Base-by-base conservation (phyloP, 2,329 filamentous ascomycete species). In the Talaromyces marneffei region DNA sequence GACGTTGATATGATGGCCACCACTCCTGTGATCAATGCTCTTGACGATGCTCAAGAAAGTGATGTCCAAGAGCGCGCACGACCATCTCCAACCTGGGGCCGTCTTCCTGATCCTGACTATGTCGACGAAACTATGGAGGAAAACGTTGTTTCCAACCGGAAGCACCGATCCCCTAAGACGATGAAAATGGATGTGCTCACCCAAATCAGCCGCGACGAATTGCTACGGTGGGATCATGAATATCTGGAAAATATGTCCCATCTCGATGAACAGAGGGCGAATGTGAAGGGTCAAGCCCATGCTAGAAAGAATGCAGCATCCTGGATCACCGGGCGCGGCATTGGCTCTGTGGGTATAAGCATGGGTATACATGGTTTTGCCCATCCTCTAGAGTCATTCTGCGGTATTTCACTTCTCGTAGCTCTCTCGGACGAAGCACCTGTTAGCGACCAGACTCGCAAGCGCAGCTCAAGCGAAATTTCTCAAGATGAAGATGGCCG, bases 291-390 rank as follows among this genome's bases (percentile, higher is more conserved):
- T 14, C 65, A 72, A 12, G 70, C 72, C 0, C 75, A 81, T 44
- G 84, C 85, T 2, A 88, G 84, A 72, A 84, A 82, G 68, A 88
- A 87, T 62, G 87, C 86, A 0, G 79, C 80, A 10, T 79, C 82
- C 66, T 88, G 83, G 78, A 79, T 89, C 3, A 79, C 83, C 62
- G 83, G 82, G 4, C 70, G 75, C 53, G 85, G 85, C 6, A 75
- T 87, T 50, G 83, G 82, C 44, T 78, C 78, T 44, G 77, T 86
- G 7, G 83, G 83, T 10, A 60, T 72, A 5, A 77, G 76, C 2
- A 65, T 83, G 12, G 79, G 79, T 5, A 68, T 72, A 10, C 71
- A 73, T 2, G 70, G 69, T n/a, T 67, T 74, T 39, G 63, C 69
- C 6, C 79, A 80, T 62, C 85, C 85, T 5, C 76, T 89, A n/a